Evolutionary conservation across 169 alveolate species (phyloP).

Genomic region (Plasmodium coatneyi): DNA sequence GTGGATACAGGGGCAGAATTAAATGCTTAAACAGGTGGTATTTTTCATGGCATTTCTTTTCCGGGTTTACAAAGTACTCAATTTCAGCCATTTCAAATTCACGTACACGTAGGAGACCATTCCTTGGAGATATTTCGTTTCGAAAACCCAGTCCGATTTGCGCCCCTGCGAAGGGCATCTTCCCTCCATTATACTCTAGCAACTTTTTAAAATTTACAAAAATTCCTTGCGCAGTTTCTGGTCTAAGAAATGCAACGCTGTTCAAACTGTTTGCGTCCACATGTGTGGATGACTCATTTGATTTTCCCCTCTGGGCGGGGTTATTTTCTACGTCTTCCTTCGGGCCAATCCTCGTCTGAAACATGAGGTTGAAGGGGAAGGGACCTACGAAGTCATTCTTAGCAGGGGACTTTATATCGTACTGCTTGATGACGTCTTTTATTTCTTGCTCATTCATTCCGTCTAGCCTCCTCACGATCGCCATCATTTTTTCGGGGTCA

Average conservation of each 20-base stretch:
- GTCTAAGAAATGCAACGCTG: constrained; percentile 93
- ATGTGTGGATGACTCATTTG: background rate
- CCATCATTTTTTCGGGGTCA: constrained; percentile 83
- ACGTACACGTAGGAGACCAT: constrained; percentile 96
- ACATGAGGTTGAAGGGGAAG: constrained; percentile 96
- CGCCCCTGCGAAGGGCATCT: constrained; percentile 98
- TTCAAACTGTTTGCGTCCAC: background rate
- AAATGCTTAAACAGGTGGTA: constrained; percentile 87
- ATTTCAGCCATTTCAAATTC: constrained; percentile 99
- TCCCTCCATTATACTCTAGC: constrained; percentile 94
- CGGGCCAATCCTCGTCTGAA: constrained; percentile 96
- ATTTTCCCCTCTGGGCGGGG: background rate
- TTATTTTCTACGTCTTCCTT: constrained; percentile 77
- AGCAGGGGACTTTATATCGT: constrained; percentile 91
- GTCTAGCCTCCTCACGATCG: constrained; percentile 86
- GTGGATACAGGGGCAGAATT: constrained; percentile 92
- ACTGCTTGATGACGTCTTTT: constrained; percentile 85
- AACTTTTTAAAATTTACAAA: constrained; percentile 96
- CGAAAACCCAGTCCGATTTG: constrained; percentile 98
- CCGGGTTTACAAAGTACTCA: constrained; percentile 97
- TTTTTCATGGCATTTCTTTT: constrained; percentile 92
- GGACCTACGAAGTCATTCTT: constrained; percentile 95
- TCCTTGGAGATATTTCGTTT: constrained; percentile 98
- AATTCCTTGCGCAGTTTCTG: constrained; percentile 99
- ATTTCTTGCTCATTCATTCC: constrained; percentile 88